A percentile compares a stretch with the other conserved stretches of the same genome.
These are phyloP conservation scores for Cercospora sp. DNA, from an alignment of 2,329 filamentous ascomycete species.

Conservation along the genomic window DNA sequence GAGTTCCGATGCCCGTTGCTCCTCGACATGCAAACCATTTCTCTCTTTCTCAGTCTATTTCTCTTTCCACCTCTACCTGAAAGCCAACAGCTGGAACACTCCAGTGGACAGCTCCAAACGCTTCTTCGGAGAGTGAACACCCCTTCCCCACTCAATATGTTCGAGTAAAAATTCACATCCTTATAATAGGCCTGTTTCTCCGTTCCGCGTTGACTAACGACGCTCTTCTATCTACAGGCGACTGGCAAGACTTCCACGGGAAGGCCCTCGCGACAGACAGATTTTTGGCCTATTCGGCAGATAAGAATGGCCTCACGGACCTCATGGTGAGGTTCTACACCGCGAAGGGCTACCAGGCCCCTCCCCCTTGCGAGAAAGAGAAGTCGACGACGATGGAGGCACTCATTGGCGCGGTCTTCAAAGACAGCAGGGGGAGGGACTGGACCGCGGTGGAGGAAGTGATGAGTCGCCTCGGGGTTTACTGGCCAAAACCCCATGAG, in stretches of 20 bases:
- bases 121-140: background rate
- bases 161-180: background rate
- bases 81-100: background rate
- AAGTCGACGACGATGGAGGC: slow-evolving; percentile 6
- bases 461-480: slow-evolving; percentile 10
- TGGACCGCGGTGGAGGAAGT: background rate
- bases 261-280: slow-evolving; percentile 1
- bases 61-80: background rate
- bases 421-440: background rate
- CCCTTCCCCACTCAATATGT: background rate
- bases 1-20: background rate
- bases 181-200: background rate
- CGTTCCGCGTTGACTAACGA: background rate
- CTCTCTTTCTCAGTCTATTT: background rate
- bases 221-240: background rate
- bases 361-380: background rate
- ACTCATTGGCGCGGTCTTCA: background rate
- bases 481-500: slow-evolving; percentile 5
- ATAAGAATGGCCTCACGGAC: background rate
- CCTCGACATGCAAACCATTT: background rate
- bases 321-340: background rate
- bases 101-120: background rate
- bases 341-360: background rate
- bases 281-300: slow-evolving; percentile 12
- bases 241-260: background rate